phyloP scores from a whole-genome alignment of 371 early-diverging fungal genomes.

The Syncephalis fuscata region DNA sequence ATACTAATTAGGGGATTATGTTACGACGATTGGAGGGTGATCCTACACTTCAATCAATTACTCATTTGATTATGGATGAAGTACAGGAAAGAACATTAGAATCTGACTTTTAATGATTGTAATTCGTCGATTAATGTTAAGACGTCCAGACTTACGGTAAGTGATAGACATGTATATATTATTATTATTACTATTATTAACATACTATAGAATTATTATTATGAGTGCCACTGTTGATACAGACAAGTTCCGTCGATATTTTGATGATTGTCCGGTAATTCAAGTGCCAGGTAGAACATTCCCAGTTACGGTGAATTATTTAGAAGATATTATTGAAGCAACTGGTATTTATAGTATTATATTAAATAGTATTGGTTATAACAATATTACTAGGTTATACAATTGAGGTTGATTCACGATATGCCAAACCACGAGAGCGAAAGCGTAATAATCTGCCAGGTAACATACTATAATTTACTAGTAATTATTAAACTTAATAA shows the following conservation, averaged over 20 bases:
- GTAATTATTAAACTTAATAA: too few species aligned
- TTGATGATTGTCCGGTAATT: conserved; percentile 40
- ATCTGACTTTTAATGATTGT: conserved; percentile 65
- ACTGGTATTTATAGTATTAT: conserved; percentile 8
- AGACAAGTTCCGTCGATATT: conserved; percentile 37
- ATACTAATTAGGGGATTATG: conserved; percentile 44
- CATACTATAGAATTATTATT: conserved; percentile 20
- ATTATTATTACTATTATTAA: neutral
- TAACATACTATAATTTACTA: too few species aligned
- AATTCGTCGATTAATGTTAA: conserved; percentile 23
- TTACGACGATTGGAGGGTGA: conserved; percentile 48
- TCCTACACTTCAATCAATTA: conserved; percentile 30
- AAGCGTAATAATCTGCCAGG: too few species aligned
- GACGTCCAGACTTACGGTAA: conserved; percentile 32
- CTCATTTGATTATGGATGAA: conserved; percentile 70
- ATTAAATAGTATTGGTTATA: conserved; percentile 17
- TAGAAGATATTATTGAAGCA: conserved; percentile 34
- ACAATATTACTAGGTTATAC: conserved; percentile 25
- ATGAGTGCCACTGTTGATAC: conserved; percentile 73
- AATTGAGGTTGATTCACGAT: conserved; percentile 36
- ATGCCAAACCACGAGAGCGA: conserved; percentile 11
- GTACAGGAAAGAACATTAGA: conserved; percentile 74
- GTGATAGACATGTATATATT: neutral
- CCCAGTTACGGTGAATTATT: conserved; percentile 52
- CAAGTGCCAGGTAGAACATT: conserved; percentile 65